Evolutionary conservation across 83 land plant genomes (phyloP).

Genomic region (Isoetes engelmannii): DNA sequence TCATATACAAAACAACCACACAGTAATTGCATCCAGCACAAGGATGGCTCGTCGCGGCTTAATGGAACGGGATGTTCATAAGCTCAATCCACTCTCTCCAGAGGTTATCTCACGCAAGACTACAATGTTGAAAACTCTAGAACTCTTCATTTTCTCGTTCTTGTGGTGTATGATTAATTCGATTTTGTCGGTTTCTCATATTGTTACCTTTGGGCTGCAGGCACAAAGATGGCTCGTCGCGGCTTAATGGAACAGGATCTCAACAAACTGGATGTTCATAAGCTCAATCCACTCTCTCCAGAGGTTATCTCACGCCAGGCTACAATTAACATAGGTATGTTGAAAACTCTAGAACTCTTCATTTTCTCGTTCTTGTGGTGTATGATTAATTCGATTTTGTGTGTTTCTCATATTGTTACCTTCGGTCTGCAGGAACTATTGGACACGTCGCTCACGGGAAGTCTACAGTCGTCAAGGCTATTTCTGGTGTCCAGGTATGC

Average conservation of each 20-base stretch:
- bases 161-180: not conserved
- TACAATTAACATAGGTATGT: constrained; percentile 81
- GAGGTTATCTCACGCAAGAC: constrained; percentile 95
- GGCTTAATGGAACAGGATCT: constrained; percentile 96
- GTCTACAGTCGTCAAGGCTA: constrained; percentile 97
- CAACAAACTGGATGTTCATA: constrained; percentile 67
- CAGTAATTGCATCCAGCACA: too few relatives aligned
- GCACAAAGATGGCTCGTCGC: constrained; percentile 51
- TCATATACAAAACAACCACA: too few relatives aligned
- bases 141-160: not conserved
- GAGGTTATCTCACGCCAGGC: constrained; percentile 96
- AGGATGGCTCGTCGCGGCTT: constrained; percentile 75
- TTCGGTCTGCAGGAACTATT: constrained; percentile 60
- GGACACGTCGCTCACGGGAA: constrained; percentile 99
- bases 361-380: not conserved
- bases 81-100: constrained; percentile 82
- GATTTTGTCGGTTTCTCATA: not conserved
- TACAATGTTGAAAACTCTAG: constrained; percentile 27
- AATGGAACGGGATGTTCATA: constrained; percentile 88
- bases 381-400: not conserved
- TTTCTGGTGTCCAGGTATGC: constrained; percentile 95
- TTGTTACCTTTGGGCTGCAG: not conserved
- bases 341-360: not conserved
- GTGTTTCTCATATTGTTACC: not conserved
- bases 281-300: constrained; percentile 82